Evolutionary conservation across 1,284 basidiomycete genomes (phyloP).

Genomic region (Inonotus hispidus): DNA sequence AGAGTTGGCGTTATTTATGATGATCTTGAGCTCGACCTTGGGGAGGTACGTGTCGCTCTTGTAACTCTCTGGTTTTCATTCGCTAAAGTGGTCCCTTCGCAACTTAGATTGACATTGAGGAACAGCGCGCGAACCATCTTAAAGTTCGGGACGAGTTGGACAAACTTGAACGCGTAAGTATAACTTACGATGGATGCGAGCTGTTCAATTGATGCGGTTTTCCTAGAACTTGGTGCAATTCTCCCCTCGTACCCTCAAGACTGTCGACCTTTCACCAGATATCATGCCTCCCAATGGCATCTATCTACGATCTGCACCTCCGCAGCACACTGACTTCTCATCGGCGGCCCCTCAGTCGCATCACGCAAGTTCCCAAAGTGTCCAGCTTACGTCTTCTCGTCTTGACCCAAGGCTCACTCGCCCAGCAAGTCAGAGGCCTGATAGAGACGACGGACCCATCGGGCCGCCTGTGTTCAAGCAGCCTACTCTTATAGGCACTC

Average conservation of each 20-base stretch:
- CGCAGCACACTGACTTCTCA: conserved; percentile 12
- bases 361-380: conserved; percentile 1
- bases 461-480: conserved; percentile 16
- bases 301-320: conserved; percentile 22
- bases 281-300: conserved; percentile 25
- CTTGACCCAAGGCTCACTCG: background rate
- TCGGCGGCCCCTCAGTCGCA: background rate
- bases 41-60: conserved; percentile 23
- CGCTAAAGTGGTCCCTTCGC: conserved; percentile 17
- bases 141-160: conserved; percentile 66
- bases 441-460: background rate
- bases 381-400: background rate
- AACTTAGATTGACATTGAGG: conserved; percentile 19
- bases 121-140: conserved; percentile 55
- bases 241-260: conserved; percentile 55
- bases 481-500: conserved; percentile 16
- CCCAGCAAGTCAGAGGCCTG: background rate
- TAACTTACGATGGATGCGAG: conserved; percentile 1
- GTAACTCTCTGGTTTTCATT: conserved; percentile 11
- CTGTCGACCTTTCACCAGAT: conserved; percentile 33
- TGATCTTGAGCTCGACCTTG: conserved; percentile 61
- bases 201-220: background rate
- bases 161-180: conserved; percentile 63
- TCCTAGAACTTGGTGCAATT: conserved; percentile 60
- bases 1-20: conserved; percentile 65